Evolutionary conservation across 2,329 filamentous ascomycete species (phyloP).

Genomic region (Colletotrichum lentis): DNA sequence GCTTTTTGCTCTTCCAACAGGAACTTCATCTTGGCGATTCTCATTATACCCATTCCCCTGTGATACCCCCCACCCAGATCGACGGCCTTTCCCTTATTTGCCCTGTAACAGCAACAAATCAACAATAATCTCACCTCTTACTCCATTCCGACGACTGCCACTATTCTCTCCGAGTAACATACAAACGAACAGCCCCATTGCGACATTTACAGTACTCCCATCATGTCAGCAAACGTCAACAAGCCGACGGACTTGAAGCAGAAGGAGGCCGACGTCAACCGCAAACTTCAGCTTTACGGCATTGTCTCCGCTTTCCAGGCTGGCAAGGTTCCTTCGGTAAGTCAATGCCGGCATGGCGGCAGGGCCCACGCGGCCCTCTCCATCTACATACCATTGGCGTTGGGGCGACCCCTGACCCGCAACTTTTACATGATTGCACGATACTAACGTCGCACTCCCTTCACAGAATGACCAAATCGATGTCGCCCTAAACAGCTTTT

Average conservation of each 20-base stretch:
- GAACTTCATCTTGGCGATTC: constrained; percentile 31
- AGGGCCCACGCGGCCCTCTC: not conserved
- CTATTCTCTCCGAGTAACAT: not conserved
- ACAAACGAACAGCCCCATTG: constrained; percentile 3
- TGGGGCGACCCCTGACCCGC: not conserved
- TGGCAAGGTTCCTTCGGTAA: constrained; percentile 89
- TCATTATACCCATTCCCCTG: constrained; percentile 34
- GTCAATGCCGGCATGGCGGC: constrained; percentile 45
- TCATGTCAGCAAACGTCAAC: constrained; percentile 67
- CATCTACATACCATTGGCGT: not conserved
- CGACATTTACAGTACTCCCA: constrained; percentile 21
- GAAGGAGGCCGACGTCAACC: constrained; percentile 88
- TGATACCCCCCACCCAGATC: constrained; percentile 30
- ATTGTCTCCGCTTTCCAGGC: constrained; percentile 85
- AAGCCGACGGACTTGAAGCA: constrained; percentile 74
- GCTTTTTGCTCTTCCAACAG: constrained; percentile 22
- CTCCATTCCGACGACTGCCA: not conserved
- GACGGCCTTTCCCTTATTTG: constrained; percentile 14
- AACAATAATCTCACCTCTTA: constrained; percentile 17
- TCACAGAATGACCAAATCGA: constrained; percentile 91
- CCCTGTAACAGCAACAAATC: constrained; percentile 3
- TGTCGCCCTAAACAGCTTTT: constrained; percentile 87
- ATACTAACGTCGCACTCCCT: constrained; percentile 18
- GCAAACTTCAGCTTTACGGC: constrained; percentile 94
- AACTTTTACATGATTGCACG: constrained; percentile 9